Conservation (phyloP, 225 moss, liverwort and hornwort genomes). For the Antitrichia curtipendula region DNA sequence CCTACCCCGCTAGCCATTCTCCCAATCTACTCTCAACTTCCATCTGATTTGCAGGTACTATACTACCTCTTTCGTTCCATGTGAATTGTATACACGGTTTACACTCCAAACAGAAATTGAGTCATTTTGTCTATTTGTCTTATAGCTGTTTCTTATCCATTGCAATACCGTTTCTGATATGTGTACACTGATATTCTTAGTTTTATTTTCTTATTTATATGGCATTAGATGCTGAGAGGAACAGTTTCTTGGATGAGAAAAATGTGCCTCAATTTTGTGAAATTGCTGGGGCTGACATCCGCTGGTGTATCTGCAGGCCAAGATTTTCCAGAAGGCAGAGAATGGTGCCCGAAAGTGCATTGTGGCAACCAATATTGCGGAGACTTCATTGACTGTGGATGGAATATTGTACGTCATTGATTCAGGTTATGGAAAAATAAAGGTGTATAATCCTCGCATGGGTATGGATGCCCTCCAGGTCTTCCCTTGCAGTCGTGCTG, state of each 20-base stretch:
- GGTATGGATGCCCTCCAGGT: conserved; percentile 99
- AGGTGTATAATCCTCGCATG: conserved; percentile 99
- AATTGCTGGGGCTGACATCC: neutral
- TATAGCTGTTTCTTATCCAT: neutral
- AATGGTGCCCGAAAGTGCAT: conserved; percentile 97
- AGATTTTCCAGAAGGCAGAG: conserved; percentile 97
- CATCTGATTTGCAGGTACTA: conserved; percentile 68
- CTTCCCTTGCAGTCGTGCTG: conserved; percentile 94
- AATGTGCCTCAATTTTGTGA: neutral
- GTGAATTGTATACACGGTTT: neutral
- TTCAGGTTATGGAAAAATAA: conserved; percentile 94
- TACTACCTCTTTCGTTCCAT: neutral
- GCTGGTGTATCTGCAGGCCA: conserved; percentile 48
- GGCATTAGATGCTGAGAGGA: neutral
- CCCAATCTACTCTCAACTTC: conserved; percentile 95
- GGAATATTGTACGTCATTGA: conserved; percentile 96
- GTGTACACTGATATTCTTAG: neutral
- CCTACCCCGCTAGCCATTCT: conserved; percentile 75
- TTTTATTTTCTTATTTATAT: neutral
- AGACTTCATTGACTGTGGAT: conserved; percentile 94
- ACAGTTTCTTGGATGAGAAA: neutral
- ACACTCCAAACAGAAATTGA: neutral
- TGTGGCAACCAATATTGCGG: conserved; percentile 97
- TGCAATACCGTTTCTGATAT: neutral
- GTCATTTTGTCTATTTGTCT: neutral